Evolutionary conservation across 768 basidiomycete genomes (phyloP).

Genomic region (Plicaturopsis crispa): DNA sequence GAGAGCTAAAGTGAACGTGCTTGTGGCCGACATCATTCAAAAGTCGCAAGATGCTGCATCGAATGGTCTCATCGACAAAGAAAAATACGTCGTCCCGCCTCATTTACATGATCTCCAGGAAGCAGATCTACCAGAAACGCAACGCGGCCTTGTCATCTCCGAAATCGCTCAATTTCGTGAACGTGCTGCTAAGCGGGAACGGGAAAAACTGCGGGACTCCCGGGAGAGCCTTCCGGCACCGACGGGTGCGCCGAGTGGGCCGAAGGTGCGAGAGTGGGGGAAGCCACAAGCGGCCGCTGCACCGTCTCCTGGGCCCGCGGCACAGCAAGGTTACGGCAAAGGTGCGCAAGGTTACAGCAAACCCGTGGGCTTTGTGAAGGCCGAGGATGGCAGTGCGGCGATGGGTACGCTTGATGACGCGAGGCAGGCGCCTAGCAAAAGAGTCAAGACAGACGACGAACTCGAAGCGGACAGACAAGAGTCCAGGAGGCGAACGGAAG

Average conservation of each 20-base stretch:
- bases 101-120: conserved; percentile 96
- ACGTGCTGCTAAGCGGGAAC: conserved; percentile 83
- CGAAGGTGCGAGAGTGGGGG: conserved; percentile 77
- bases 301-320: conserved; percentile 21
- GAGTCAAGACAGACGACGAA: conserved; percentile 78
- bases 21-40: conserved; percentile 67
- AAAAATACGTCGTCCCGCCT: conserved; percentile 88
- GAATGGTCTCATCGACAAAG: conserved; percentile 69
- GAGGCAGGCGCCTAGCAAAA: conserved; percentile 22
- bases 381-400: conserved; percentile 38
- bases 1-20: conserved; percentile 52
- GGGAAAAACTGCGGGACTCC: conserved; percentile 81
- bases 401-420: conserved; percentile 26
- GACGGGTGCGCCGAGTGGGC: conserved; percentile 53
- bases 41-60: conserved; percentile 69
- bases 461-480: conserved; percentile 79
- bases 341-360: conserved; percentile 73
- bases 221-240: conserved; percentile 42
- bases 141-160: conserved; percentile 86
- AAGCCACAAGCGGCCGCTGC: conserved; percentile 29
- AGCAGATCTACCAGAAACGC: conserved; percentile 92
- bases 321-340: conserved; percentile 50
- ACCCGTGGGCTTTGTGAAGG: conserved; percentile 79
- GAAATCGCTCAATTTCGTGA: conserved; percentile 97
- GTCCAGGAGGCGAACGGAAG: conserved; percentile 68